Percentiles rank a stretch among this genome's conserved stretches.
Evolutionary conservation across 1,139 yeast species (phyloP).

Genomic region (Suhomyces taliae): DNA sequence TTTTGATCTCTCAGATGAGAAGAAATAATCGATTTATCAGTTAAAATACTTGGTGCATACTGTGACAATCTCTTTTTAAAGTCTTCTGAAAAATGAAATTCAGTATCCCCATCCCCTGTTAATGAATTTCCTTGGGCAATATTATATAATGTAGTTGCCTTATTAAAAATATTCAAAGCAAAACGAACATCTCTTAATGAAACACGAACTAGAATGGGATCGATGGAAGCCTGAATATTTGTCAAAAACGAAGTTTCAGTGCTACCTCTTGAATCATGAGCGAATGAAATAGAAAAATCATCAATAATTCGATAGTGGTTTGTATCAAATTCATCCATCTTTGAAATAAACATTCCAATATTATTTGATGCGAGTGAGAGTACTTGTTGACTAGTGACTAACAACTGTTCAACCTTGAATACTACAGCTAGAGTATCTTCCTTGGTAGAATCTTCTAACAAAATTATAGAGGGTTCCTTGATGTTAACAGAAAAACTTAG

Average conservation of each 20-base stretch:
- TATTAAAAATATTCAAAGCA: conserved; percentile 70
- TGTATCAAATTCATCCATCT: conserved; percentile 65
- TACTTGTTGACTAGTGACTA: conserved; percentile 67
- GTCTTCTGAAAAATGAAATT: conserved; percentile 56
- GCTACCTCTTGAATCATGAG: conserved; percentile 71
- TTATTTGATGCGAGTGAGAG: conserved; percentile 70
- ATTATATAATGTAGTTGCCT: conserved; percentile 60
- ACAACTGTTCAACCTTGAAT: conserved; percentile 78
- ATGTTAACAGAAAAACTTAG: conserved; percentile 62
- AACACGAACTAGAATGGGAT: conserved; percentile 76
- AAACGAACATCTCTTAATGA: conserved; percentile 85
- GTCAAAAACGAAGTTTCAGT: conserved; percentile 58
- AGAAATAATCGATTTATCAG: conserved; percentile 36
- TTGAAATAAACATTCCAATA: conserved; percentile 82
- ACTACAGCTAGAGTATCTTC: conserved; percentile 83
- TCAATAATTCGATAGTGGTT: conserved; percentile 74
- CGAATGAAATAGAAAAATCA: conserved; percentile 79
- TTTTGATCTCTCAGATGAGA: conserved; percentile 3
- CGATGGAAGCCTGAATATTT: conserved; percentile 68
- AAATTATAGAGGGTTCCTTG: conserved; percentile 73
- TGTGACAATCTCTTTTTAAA: conserved; percentile 57
- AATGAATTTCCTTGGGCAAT: conserved; percentile 14
- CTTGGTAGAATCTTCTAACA: conserved; percentile 77
- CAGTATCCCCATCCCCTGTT: conserved; percentile 19
- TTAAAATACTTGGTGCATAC: conserved; percentile 65